phyloP scores from a whole-genome alignment of 2,329 filamentous ascomycete species.

The Verticillium longisporum region DNA sequence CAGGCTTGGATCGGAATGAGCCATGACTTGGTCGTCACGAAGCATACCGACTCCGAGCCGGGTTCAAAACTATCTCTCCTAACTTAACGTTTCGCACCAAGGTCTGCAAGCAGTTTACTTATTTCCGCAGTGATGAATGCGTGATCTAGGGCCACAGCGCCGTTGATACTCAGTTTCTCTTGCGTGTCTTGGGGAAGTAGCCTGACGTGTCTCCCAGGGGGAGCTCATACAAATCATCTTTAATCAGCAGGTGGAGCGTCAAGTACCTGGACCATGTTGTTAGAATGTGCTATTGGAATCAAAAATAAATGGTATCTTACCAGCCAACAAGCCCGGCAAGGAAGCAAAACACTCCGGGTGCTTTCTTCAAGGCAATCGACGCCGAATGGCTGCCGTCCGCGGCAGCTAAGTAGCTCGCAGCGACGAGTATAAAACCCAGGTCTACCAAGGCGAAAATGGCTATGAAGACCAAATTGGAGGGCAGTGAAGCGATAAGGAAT shows the following conservation, averaged over 20 bases:
- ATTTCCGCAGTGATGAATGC: too few relatives aligned
- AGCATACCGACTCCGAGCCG: too few relatives aligned
- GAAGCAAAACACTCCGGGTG: conserved; percentile 17
- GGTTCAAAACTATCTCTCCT: too few relatives aligned
- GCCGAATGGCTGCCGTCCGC: conserved; percentile 14
- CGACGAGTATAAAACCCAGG: conserved; percentile 14
- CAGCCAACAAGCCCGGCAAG: conserved; percentile 18
- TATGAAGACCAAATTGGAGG: conserved; percentile 16
- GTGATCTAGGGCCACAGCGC: too few relatives aligned
- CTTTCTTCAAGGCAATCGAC: conserved; percentile 13
- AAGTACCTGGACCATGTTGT: conserved; percentile 13
- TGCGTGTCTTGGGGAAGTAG: conserved; percentile 15
- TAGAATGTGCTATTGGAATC: neutral
- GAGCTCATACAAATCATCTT: conserved; percentile 15
- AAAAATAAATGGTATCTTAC: conserved; percentile 5
- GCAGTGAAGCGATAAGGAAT: conserved; percentile 16
- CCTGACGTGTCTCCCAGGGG: conserved; percentile 17
- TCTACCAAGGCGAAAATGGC: conserved; percentile 16
- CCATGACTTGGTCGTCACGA: too few relatives aligned
- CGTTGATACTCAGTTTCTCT: neutral
- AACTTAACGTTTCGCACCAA: too few relatives aligned
- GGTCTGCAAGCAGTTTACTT: too few relatives aligned
- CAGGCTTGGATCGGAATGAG: too few relatives aligned
- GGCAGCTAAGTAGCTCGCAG: conserved; percentile 17
- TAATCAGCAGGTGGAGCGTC: conserved; percentile 16